Percentiles rank a stretch among this genome's conserved stretches.
Conservation (phyloP, 257 asterid species). For the Cinchona pubescens region DNA sequence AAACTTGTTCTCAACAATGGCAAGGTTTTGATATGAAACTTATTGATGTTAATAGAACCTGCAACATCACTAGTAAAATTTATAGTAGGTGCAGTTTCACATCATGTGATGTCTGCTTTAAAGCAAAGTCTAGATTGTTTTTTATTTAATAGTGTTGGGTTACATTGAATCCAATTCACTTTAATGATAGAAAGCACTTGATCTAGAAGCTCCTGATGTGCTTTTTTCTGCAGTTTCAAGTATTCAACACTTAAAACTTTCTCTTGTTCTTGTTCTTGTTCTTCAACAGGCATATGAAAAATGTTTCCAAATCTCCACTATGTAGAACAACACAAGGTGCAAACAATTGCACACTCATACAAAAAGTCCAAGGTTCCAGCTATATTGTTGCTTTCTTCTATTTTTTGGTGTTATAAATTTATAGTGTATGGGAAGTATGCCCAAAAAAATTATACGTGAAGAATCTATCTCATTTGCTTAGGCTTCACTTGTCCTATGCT, state of each 20-base stretch:
- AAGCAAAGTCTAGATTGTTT: not conserved
- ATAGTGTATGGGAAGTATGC: too few species aligned
- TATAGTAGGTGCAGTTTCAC: too few species aligned
- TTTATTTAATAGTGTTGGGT: not conserved
- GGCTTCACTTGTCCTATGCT: not conserved
- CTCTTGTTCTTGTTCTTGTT: conserved; percentile 13
- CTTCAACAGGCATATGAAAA: conserved; percentile 76
- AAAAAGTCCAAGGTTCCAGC: conserved; percentile 79
- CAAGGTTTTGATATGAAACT: conserved; percentile 96
- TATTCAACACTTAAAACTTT: not conserved
- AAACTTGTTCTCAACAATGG: too few species aligned
- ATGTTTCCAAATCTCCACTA: conserved; percentile 94
- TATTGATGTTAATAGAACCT: conserved; percentile 76
- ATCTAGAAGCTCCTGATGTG: too few species aligned
- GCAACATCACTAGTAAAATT: conserved; percentile 85
- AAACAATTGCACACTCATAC: conserved; percentile 84
- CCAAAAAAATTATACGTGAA: too few species aligned
- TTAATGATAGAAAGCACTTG: not conserved
- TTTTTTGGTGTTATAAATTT: not conserved
- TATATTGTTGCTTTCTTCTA: not conserved
- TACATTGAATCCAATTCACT: not conserved
- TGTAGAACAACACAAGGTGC: conserved; percentile 82
- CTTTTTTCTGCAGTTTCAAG: too few species aligned
- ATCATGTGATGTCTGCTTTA: not conserved
- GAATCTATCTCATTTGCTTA: not conserved